phyloP scores from a whole-genome alignment of 495 filamentous ascomycete genomes.

The Tuber brumale region DNA sequence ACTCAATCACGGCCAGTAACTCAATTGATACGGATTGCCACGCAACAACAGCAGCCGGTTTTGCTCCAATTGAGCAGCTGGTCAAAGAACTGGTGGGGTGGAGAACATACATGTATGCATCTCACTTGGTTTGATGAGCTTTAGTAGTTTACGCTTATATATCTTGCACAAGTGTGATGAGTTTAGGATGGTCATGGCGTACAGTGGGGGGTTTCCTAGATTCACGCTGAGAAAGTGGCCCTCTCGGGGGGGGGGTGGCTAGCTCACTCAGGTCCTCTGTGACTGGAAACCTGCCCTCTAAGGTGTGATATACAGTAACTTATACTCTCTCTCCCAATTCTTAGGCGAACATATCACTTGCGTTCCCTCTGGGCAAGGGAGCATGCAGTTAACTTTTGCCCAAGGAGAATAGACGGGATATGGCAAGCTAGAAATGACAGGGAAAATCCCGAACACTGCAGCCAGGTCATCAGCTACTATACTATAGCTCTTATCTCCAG shows the following conservation, averaged over 20 bases:
- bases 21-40: not conserved
- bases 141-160: not conserved
- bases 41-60: not conserved
- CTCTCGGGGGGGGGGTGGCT: not conserved
- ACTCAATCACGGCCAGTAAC: not conserved
- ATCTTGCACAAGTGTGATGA: not conserved
- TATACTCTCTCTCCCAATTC: not conserved
- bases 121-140: not conserved
- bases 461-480: too few relatives aligned
- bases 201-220: not conserved
- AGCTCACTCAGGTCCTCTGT: not conserved
- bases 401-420: not conserved
- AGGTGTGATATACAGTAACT: not conserved
- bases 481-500: too few relatives aligned
- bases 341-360: not conserved
- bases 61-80: not conserved
- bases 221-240: not conserved
- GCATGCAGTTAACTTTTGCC: not conserved
- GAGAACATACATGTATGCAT: not conserved
- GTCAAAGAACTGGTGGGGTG: not conserved
- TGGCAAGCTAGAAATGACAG: not conserved
- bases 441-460: not conserved
- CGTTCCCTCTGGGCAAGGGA: not conserved
- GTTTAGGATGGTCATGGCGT: not conserved
- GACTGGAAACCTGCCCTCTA: not conserved